Conservation (phyloP, 805 yeast species). For the Deakozyma indianensis region DNA sequence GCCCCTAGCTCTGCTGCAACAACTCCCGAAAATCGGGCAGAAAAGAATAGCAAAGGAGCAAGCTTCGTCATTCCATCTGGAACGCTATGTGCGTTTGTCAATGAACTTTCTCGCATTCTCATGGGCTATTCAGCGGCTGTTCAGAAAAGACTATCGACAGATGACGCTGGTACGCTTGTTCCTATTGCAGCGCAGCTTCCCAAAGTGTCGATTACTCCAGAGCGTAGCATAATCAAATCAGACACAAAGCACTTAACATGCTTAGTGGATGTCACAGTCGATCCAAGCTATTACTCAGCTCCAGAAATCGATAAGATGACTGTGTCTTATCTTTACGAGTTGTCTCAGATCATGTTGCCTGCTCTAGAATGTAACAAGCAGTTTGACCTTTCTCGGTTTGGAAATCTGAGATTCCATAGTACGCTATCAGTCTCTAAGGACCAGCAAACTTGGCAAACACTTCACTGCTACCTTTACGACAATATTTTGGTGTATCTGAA, state of each 20-base stretch:
- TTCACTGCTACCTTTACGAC: background rate
- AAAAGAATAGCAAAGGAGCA: background rate
- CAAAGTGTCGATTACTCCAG: background rate
- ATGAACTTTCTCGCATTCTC: background rate
- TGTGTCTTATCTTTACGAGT: background rate
- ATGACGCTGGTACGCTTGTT: background rate
- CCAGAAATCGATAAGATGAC: background rate
- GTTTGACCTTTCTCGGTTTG: background rate
- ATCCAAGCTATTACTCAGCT: background rate
- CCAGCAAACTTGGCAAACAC: background rate
- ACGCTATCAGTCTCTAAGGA: background rate
- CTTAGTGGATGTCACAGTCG: background rate
- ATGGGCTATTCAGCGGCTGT: background rate
- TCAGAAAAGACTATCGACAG: background rate
- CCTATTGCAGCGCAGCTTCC: background rate
- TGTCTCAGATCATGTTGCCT: background rate
- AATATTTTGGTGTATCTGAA: background rate
- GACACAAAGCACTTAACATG: background rate
- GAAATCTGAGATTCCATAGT: background rate
- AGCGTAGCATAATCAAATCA: background rate
- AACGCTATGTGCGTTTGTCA: background rate
- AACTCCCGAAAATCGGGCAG: background rate
- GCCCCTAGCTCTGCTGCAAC: background rate
- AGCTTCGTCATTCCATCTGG: background rate
- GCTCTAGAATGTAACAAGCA: background rate